These are phyloP conservation scores for Hypomyces perniciosus DNA, from an alignment of 2,329 filamentous ascomycete species.

Conservation along the genomic window DNA sequence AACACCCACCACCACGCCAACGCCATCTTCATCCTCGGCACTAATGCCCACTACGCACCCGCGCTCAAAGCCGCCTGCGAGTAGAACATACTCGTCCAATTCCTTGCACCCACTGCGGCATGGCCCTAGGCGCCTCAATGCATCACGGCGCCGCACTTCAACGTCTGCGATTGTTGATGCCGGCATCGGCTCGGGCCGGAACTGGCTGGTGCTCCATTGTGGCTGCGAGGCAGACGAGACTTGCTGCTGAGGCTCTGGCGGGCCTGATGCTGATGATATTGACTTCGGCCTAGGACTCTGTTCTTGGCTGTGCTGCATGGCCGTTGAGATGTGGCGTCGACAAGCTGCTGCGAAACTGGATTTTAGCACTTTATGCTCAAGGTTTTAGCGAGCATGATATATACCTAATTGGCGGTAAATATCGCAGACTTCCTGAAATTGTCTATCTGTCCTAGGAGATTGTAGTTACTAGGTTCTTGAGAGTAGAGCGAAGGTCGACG, in stretches of 20 bases:
- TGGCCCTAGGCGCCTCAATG: slow-evolving; percentile 23
- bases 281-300: not conserved
- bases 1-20: slow-evolving; percentile 40
- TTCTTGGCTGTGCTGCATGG: not conserved
- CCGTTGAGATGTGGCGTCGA: not conserved
- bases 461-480: too few relatives aligned
- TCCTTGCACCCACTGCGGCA: slow-evolving; percentile 40
- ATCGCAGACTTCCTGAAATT: too few relatives aligned
- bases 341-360: too few relatives aligned
- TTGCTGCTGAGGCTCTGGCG: too few relatives aligned
- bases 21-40: slow-evolving; percentile 42
- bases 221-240: not conserved
- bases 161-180: slow-evolving; percentile 36
- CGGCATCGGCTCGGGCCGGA: slow-evolving; percentile 37
- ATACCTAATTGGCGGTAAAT: too few relatives aligned
- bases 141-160: slow-evolving; percentile 33
- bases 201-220: not conserved
- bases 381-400: too few relatives aligned
- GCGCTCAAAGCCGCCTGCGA: slow-evolving; percentile 43
- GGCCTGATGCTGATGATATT: not conserved
- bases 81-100: slow-evolving; percentile 42
- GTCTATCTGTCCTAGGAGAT: too few relatives aligned
- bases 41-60: slow-evolving; percentile 50
- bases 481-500: too few relatives aligned
- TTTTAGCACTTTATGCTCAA: too few relatives aligned